Evolutionary conservation across 768 basidiomycete species (phyloP).

Genomic region (Leccinum sublutescens): DNA sequence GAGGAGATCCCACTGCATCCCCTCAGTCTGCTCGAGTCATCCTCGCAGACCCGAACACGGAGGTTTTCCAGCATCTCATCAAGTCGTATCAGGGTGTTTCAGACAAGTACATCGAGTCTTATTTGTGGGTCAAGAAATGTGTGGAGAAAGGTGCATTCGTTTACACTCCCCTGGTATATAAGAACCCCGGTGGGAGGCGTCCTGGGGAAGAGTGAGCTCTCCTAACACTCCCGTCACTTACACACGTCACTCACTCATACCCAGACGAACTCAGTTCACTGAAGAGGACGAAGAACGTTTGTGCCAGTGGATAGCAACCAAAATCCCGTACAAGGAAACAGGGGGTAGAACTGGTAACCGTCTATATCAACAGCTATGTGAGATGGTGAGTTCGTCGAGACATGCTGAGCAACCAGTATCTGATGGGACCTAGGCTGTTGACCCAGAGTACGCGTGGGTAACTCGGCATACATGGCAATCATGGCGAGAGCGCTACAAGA

Average conservation of each 20-base stretch:
- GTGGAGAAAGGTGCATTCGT: constrained; percentile 63
- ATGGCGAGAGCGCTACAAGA: constrained; percentile 88
- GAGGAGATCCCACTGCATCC: constrained; percentile 72
- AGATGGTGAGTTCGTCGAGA: constrained; percentile 47
- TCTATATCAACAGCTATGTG: constrained; percentile 77
- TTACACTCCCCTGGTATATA: constrained; percentile 77
- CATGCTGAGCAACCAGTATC: not conserved
- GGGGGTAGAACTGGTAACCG: constrained; percentile 82
- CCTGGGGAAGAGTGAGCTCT: constrained; percentile 73
- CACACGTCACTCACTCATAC: not conserved
- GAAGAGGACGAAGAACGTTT: constrained; percentile 74
- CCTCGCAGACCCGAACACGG: constrained; percentile 77
- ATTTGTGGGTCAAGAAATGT: constrained; percentile 82
- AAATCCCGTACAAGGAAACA: constrained; percentile 81
- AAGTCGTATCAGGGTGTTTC: constrained; percentile 68
- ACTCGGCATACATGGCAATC: constrained; percentile 86
- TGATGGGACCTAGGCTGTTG: constrained; percentile 43
- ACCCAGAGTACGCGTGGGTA: constrained; percentile 79
- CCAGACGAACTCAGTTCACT: constrained; percentile 74
- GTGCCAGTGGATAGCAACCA: constrained; percentile 76
- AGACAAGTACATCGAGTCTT: constrained; percentile 77
- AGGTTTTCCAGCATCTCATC: constrained; percentile 70
- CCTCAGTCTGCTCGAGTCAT: constrained; percentile 73
- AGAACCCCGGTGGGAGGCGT: constrained; percentile 79
- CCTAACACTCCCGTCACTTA: not conserved